Base-by-base conservation (phyloP, 1,139 yeast genomes). In the Candida tetrigidarum region DNA sequence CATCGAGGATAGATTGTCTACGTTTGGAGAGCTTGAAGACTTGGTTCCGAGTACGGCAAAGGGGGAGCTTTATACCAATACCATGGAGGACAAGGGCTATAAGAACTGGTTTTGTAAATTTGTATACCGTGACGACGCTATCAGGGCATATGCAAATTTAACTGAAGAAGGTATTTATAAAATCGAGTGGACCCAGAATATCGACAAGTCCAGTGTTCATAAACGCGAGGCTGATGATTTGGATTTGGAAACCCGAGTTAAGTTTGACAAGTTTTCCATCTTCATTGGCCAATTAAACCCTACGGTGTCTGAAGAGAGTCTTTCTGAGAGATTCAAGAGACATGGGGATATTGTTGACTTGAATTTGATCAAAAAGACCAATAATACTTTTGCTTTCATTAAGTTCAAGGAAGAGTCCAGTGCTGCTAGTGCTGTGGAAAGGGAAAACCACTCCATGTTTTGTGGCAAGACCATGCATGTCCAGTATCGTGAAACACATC, bases 71-170 rank as follows among this genome's bases (percentile, higher is more conserved):
- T 43, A 44, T 15, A 39, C 25, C 3, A 37, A 43, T 26, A 30
- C 44, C 11, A 34, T 26, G n/a, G 36, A 39, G 12, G 33, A 30
- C 4, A 44, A 48, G 32, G 51, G 53, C n/a, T 58, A 65, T 16
- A 71, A 67, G 41, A 78, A 79, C 35, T 91, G 96, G 96, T 89
- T 85, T 58, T 80, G 86, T 50, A 86, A 88, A 56, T 91, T 84
- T 67, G 90, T 82, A 1, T 90, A 80, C 59, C 80, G 97, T 41
- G 96, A 89, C 60, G 97, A 92, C 63, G 97, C 97, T 2, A 88
- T 90, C 41, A 76, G 85, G 55, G 96, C 96, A 0, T 91, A 81
- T 70, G 92, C 95, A 1, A 78, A 75, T 55, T 72, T 87, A 49
- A 77, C 86, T 49, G 74, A 79, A 29, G 74, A 78, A 28, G 65